These are phyloP conservation scores for Colletotrichum kahawae DNA, from an alignment of 2,329 filamentous ascomycete genomes.

Conservation along the genomic window DNA sequence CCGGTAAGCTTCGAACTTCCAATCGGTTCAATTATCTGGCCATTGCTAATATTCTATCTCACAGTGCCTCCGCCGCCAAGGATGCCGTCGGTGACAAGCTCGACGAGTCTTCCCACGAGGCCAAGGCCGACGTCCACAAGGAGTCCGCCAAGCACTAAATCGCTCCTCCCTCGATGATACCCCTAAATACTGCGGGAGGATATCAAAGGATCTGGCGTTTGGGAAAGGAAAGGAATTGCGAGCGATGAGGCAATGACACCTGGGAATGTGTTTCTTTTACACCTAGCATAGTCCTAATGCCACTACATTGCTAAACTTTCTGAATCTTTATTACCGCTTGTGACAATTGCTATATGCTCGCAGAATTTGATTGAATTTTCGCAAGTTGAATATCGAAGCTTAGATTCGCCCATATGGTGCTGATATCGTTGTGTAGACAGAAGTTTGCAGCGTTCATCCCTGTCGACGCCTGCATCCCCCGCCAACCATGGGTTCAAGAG, in stretches of 20 bases:
- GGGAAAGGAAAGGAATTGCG: background rate
- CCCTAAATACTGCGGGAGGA: constrained; percentile 13
- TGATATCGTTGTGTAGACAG: background rate
- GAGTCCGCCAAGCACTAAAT: constrained; percentile 24
- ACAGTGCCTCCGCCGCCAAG: constrained; percentile 53
- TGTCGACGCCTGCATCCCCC: no score
- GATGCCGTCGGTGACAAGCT: constrained; percentile 53
- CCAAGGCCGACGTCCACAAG: constrained; percentile 49
- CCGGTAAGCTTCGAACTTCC: constrained; percentile 49
- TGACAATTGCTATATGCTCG: no score
- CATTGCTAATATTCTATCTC: constrained; percentile 28
- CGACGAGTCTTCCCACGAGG: constrained; percentile 42
- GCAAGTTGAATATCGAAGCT: no score
- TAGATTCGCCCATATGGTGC: no score
- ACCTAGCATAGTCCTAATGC: constrained; percentile 21
- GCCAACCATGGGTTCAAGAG: background rate
- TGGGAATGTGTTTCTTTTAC: background rate
- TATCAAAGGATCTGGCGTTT: constrained; percentile 17
- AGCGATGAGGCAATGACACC: constrained; percentile 15
- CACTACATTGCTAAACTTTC: constrained; percentile 10
- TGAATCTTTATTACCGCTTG: no score
- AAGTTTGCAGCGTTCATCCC: background rate
- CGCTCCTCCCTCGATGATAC: constrained; percentile 15
- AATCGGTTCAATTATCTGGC: accelerated
- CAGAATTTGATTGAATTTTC: no score